phyloP scores from a whole-genome alignment of 2,329 filamentous ascomycete species.

The Ascochyta clinopodiicola region DNA sequence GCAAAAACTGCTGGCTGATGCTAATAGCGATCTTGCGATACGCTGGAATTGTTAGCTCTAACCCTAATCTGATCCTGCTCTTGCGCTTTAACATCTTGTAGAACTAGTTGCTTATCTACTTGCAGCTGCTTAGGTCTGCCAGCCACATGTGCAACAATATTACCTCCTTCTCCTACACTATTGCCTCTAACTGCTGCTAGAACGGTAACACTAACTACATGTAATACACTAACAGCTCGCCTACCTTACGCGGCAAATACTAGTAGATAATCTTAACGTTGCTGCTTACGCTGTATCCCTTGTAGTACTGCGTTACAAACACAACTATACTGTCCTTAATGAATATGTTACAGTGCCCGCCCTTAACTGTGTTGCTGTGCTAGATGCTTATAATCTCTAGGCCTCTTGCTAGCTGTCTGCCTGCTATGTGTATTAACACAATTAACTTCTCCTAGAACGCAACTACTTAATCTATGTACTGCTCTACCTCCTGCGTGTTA shows the following conservation, averaged over 20 bases:
- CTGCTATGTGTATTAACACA: slow-evolving; percentile 25
- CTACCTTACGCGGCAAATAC: slow-evolving; percentile 35
- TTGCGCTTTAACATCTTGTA: slow-evolving; percentile 19
- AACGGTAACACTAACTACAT: slow-evolving; percentile 16
- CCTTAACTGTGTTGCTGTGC: slow-evolving; percentile 23
- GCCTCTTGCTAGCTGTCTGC: slow-evolving; percentile 14
- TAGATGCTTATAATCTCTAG: slow-evolving; percentile 9
- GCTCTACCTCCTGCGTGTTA: too few species aligned
- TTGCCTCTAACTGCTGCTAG: neutral
- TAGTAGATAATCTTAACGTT: slow-evolving; percentile 34
- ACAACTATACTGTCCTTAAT: slow-evolving; percentile 21
- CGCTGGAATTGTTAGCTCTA: slow-evolving; percentile 15
- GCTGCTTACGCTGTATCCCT: slow-evolving; percentile 21
- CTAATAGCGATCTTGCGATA: slow-evolving; percentile 26
- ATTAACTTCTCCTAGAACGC: slow-evolving; percentile 27
- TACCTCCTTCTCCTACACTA: too few species aligned
- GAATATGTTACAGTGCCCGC: slow-evolving; percentile 19
- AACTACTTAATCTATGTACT: slow-evolving; percentile 1
- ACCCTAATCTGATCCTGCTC: slow-evolving; percentile 14
- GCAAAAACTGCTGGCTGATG: slow-evolving; percentile 26
- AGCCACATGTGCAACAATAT: neutral
- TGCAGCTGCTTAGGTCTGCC: slow-evolving; percentile 10
- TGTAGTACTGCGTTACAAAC: slow-evolving; percentile 28
- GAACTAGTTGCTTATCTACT: slow-evolving; percentile 19
- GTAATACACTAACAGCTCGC: slow-evolving; percentile 28